phyloP scores from a whole-genome alignment of 208 protist species.

The Trypanosoma brucei region DNA sequence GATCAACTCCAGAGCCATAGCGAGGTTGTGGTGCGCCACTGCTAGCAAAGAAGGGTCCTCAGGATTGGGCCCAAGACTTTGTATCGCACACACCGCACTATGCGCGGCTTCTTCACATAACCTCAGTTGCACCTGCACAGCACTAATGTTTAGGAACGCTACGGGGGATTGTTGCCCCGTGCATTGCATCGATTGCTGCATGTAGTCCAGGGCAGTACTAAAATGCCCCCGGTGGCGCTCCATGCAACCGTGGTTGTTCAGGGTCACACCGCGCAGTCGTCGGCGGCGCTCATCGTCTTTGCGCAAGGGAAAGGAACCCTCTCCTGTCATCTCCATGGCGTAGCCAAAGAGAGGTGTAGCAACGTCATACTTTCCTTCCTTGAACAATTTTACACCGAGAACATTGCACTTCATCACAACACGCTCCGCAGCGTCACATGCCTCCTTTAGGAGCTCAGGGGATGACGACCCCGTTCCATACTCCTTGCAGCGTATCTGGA shows the following conservation, averaged over 20 bases:
- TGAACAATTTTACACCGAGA: constrained; percentile 67
- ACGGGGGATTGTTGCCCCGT: constrained; percentile 74
- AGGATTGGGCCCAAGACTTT: constrained; percentile 51
- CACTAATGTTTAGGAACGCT: constrained; percentile 88
- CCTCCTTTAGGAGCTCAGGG: constrained; percentile 17
- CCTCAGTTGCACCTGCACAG: constrained; percentile 78
- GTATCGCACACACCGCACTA: constrained; percentile 64
- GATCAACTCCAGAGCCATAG: constrained; percentile 83
- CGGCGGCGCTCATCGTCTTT: constrained; percentile 51
- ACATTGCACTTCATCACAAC: constrained; percentile 75
- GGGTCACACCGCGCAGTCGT: constrained; percentile 75
- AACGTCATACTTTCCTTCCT: constrained; percentile 61
- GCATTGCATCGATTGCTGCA: constrained; percentile 72
- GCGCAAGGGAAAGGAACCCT: constrained; percentile 57
- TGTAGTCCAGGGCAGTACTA: constrained; percentile 58
- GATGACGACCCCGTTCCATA: constrained; percentile 2
- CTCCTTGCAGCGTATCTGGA: constrained; percentile 64
- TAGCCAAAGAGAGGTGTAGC: constrained; percentile 58
- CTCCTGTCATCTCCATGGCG: constrained; percentile 62
- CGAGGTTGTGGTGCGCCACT: constrained; percentile 88
- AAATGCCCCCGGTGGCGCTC: constrained; percentile 84
- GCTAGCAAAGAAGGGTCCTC: constrained; percentile 80
- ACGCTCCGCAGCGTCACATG: constrained; percentile 69
- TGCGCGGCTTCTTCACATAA: constrained; percentile 71
- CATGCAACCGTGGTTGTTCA: constrained; percentile 90